These are phyloP conservation scores for Laguncularia racemosa DNA, from an alignment of 345 rosid species.

Conservation along the genomic window DNA sequence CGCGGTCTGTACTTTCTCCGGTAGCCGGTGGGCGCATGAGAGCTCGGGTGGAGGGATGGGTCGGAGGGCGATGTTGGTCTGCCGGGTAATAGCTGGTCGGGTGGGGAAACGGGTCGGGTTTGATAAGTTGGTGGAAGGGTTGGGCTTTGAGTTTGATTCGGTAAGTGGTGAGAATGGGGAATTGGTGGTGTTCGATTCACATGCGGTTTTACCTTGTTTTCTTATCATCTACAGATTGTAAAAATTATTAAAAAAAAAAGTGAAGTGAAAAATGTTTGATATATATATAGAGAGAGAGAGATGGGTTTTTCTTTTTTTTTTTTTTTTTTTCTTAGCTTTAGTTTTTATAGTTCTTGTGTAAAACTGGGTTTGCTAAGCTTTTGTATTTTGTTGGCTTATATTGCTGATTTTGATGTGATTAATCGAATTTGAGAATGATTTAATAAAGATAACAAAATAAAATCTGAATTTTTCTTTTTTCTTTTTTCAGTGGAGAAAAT, in stretches of 20 bases:
- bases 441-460: no score
- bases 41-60: slow-evolving; percentile 80
- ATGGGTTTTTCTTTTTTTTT: no score
- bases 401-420: no score
- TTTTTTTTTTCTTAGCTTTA: no score
- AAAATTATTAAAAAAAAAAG: slow-evolving; percentile 17
- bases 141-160: slow-evolving; percentile 66
- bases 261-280: background rate
- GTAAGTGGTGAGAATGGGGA: slow-evolving; percentile 80
- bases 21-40: slow-evolving; percentile 78
- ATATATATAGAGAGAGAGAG: no score
- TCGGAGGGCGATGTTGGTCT: slow-evolving; percentile 87
- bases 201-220: slow-evolving; percentile 94
- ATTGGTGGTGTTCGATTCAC: slow-evolving; percentile 73
- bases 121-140: slow-evolving; percentile 31
- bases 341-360: no score
- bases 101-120: slow-evolving; percentile 38
- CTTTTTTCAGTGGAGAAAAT: no score
- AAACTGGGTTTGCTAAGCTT: no score
- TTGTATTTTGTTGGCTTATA: no score
- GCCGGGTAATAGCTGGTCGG: slow-evolving; percentile 90
- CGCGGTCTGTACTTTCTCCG: slow-evolving; percentile 60
- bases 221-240: slow-evolving; percentile 86
- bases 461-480: no score
- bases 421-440: no score